phyloP scores from a whole-genome alignment of 2,329 filamentous ascomycete species.

The Sclerotinia nivalis region DNA sequence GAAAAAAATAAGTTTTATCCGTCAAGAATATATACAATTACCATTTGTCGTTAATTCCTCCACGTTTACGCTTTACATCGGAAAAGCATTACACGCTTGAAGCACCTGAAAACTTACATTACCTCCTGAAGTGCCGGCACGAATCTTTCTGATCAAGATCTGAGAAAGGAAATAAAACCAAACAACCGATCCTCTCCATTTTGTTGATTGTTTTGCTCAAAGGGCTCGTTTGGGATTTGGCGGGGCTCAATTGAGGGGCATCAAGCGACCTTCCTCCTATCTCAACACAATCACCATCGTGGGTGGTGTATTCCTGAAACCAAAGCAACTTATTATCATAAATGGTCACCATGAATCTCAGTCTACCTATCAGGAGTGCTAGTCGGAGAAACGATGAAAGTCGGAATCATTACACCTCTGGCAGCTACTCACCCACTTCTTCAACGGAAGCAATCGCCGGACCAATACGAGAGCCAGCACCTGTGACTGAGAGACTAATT shows the following conservation, averaged over 20 bases:
- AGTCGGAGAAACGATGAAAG: conserved; percentile 40
- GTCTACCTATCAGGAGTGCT: conserved; percentile 38
- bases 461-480: conserved; percentile 55
- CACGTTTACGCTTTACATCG: neutral
- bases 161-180: neutral
- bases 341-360: conserved; percentile 39
- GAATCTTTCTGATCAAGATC: neutral
- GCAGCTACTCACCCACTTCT: conserved; percentile 52
- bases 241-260: conserved; percentile 13
- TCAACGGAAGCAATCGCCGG: conserved; percentile 64
- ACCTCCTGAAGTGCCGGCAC: neutral
- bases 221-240: neutral
- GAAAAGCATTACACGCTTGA: neutral
- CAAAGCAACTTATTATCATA: neutral
- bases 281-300: neutral
- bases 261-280: conserved; percentile 17
- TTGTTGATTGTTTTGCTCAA: neutral
- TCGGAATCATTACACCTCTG: conserved; percentile 35
- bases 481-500: conserved; percentile 64
- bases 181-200: neutral
- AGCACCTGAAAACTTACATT: neutral
- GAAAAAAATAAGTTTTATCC: neutral
- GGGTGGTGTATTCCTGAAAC: conserved; percentile 22
- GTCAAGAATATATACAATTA: neutral
- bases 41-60: neutral